Evolutionary conservation across 495 filamentous ascomycete species (phyloP).

Genomic region (Aspergillus ellipticus): DNA sequence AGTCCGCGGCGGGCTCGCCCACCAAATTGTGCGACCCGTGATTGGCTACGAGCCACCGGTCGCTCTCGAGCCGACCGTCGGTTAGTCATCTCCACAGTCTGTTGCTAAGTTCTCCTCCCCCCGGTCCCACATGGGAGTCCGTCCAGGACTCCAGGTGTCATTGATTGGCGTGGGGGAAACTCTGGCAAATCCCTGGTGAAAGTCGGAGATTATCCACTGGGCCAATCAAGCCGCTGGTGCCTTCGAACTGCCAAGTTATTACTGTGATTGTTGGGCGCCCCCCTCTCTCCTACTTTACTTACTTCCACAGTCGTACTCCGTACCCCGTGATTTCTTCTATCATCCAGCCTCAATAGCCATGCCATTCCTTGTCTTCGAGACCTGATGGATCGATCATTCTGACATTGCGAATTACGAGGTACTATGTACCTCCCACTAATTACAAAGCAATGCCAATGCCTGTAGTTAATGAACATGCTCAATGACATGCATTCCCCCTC

Average conservation of each 20-base stretch:
- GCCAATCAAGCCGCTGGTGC: conserved; percentile 1
- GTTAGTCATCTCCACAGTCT: background rate
- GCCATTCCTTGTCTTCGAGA: too few relatives aligned
- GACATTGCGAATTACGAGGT: too few relatives aligned
- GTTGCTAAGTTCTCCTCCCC: background rate
- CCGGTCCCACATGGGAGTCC: conserved; percentile 20
- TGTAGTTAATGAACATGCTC: too few relatives aligned
- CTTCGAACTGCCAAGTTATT: conserved; percentile 3
- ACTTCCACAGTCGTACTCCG: too few relatives aligned
- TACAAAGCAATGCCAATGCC: too few relatives aligned
- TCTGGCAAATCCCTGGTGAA: background rate
- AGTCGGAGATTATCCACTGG: background rate
- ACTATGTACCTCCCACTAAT: too few relatives aligned
- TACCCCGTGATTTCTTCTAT: too few relatives aligned
- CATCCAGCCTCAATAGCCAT: too few relatives aligned
- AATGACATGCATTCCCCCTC: background rate
- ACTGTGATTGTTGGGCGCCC: conserved; percentile 13
- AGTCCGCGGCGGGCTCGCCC: too few relatives aligned
- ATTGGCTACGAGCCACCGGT: background rate
- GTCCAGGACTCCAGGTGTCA: conserved; percentile 1
- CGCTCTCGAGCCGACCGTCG: background rate
- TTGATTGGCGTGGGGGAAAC: conserved; percentile 12
- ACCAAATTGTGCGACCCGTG: background rate
- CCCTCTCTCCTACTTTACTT: background rate
- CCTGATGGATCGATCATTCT: too few relatives aligned